These are phyloP conservation scores for Lactarius tabidus DNA, from an alignment of 768 basidiomycete genomes.

Conservation along the genomic window DNA sequence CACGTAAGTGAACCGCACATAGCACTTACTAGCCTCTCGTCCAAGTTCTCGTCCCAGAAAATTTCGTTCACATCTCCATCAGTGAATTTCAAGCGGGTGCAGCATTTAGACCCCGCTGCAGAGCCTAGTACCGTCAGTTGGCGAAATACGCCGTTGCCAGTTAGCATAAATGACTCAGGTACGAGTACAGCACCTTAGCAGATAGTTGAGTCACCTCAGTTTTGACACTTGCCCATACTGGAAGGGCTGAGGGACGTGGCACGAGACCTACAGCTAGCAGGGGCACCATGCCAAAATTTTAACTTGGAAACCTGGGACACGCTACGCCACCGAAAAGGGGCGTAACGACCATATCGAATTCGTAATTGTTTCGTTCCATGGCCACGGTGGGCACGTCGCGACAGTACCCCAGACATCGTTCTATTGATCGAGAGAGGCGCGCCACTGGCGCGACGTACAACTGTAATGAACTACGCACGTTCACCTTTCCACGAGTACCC, in stretches of 20 bases:
- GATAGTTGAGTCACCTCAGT: neutral
- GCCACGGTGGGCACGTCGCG: neutral
- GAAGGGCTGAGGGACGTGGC: neutral
- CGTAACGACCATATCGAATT: neutral
- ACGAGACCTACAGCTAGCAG: neutral
- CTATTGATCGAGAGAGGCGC: neutral
- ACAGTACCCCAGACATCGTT: neutral
- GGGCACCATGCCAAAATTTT: neutral
- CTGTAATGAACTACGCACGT: constrained; percentile 13
- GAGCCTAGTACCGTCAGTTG: neutral
- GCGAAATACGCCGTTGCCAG: neutral
- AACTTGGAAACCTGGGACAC: neutral
- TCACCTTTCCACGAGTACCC: neutral
- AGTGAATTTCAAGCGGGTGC: neutral
- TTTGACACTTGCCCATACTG: neutral
- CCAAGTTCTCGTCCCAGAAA: neutral
- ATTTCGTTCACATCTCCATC: neutral
- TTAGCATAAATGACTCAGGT: neutral
- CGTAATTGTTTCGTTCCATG: neutral
- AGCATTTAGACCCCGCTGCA: neutral
- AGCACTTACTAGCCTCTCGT: neutral
- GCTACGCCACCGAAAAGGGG: neutral
- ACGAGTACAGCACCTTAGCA: neutral
- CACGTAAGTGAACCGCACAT: neutral
- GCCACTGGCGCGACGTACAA: neutral